Percentiles rank a stretch among this genome's conserved stretches.
Conservation (phyloP, 2,329 filamentous ascomycete species). For the Paraphaeosphaeria minitans region DNA sequence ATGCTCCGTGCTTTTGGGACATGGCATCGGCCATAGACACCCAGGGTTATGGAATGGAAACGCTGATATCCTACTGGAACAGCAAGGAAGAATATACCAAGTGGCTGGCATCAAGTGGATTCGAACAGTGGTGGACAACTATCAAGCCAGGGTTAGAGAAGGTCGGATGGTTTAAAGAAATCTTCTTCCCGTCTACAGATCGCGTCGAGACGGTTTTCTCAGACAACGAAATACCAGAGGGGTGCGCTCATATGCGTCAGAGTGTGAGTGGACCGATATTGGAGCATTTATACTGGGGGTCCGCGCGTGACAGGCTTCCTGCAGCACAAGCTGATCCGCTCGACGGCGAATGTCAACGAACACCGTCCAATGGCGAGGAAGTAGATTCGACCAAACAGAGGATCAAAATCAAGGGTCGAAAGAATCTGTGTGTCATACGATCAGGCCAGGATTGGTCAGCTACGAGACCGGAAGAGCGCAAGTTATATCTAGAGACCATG, state of each 20-base stretch:
- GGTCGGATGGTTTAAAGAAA: constrained; percentile 52
- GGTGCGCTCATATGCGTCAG: constrained; percentile 50
- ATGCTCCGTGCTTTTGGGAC: background rate
- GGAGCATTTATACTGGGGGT: constrained; percentile 56
- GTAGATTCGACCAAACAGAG: constrained; percentile 16
- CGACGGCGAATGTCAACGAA: constrained; percentile 24
- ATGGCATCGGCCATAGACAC: background rate
- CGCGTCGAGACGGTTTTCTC: constrained; percentile 54
- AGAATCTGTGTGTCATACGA: constrained; percentile 52
- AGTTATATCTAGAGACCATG: constrained; percentile 53
- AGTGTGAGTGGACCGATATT: constrained; percentile 45
- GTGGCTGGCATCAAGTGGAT: constrained; percentile 27
- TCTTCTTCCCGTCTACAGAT: constrained; percentile 50
- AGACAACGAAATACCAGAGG: constrained; percentile 45
- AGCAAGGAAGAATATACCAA: background rate
- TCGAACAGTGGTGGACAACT: constrained; percentile 47
- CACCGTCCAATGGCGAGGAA: background rate
- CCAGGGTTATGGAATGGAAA: background rate
- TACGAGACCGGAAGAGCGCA: constrained; percentile 49
- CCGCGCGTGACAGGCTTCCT: constrained; percentile 53
- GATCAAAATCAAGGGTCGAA: constrained; percentile 43
- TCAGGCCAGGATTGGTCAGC: constrained; percentile 55
- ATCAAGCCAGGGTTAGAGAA: constrained; percentile 30
- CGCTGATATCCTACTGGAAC: background rate
- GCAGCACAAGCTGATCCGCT: constrained; percentile 47